Percentiles rank a stretch among this genome's conserved stretches.
Conservation (phyloP, 495 filamentous ascomycete genomes). For the Trichoderma reesei region DNA sequence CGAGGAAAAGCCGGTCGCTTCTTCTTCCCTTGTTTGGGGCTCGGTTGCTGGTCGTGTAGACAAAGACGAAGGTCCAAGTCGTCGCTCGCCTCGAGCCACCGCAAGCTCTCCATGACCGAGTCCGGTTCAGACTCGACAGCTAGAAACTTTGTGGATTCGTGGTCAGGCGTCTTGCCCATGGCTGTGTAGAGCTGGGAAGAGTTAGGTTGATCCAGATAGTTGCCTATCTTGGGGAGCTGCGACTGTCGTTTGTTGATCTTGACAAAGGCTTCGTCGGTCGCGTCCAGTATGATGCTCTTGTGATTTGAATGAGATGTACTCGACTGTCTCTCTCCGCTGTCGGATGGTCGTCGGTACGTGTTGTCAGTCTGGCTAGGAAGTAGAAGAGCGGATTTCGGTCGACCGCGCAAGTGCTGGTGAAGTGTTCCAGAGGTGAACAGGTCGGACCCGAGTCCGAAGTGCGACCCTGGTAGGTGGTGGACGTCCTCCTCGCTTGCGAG, state of each 20-base stretch:
- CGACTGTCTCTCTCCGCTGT: conserved; percentile 16
- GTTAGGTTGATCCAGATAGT: background rate
- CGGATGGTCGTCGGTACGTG: conserved; percentile 66
- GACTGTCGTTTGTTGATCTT: conserved; percentile 36
- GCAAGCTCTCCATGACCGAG: conserved; percentile 46
- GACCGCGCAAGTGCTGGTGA: conserved; percentile 29
- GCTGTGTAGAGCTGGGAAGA: background rate
- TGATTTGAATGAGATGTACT: conserved; percentile 44
- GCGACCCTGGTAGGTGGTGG: conserved; percentile 29
- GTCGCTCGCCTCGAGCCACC: conserved; percentile 72
- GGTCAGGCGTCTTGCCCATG: conserved; percentile 10
- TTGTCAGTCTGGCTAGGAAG: conserved; percentile 62
- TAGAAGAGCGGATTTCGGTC: conserved; percentile 57
- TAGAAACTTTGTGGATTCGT: conserved; percentile 21
- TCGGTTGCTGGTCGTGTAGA: conserved; percentile 44
- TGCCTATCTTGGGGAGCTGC: conserved; percentile 19
- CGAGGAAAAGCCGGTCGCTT: conserved; percentile 41
- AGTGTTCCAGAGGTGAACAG: conserved; percentile 18
- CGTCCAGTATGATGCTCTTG: conserved; percentile 56
- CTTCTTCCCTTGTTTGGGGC: conserved; percentile 17
- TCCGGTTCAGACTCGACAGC: conserved; percentile 24
- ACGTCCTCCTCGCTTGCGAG: conserved; percentile 29
- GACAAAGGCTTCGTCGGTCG: conserved; percentile 57
- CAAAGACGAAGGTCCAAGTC: conserved; percentile 60
- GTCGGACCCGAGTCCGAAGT: conserved; percentile 21